Evolutionary conservation across 1,139 yeast species (phyloP).

Genomic region (Zygoascus sp.): DNA sequence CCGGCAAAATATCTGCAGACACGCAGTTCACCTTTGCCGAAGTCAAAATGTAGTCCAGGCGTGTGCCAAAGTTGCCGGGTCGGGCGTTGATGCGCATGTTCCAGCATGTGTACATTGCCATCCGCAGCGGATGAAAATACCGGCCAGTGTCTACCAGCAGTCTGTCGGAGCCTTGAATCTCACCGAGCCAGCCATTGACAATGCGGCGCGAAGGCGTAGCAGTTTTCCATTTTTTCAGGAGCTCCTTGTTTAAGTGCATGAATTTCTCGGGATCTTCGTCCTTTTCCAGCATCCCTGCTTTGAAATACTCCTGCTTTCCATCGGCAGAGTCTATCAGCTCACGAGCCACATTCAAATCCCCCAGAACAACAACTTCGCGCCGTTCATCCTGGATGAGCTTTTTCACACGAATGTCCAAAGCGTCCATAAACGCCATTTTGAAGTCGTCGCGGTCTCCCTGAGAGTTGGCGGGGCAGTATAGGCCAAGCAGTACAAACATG

Average conservation of each 20-base stretch:
- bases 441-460: slow-evolving; percentile 67
- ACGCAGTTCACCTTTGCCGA: slow-evolving; percentile 41
- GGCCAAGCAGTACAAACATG: slow-evolving; percentile 56
- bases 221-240: slow-evolving; percentile 28
- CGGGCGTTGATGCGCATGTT: slow-evolving; percentile 74
- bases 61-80: slow-evolving; percentile 78
- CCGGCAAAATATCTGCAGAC: slow-evolving; percentile 63
- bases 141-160: slow-evolving; percentile 63
- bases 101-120: slow-evolving; percentile 88
- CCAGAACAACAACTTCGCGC: slow-evolving; percentile 64
- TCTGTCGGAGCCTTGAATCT: background rate
- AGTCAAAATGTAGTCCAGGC: slow-evolving; percentile 72
- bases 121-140: slow-evolving; percentile 48
- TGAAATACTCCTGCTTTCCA: slow-evolving; percentile 45
- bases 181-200: slow-evolving; percentile 31
- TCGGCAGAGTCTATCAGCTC: slow-evolving; percentile 85
- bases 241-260: slow-evolving; percentile 17
- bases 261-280: slow-evolving; percentile 32
- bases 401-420: slow-evolving; percentile 57
- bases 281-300: slow-evolving; percentile 26
- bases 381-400: slow-evolving; percentile 47
- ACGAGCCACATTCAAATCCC: slow-evolving; percentile 79
- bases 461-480: slow-evolving; percentile 94
- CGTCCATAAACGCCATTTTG: slow-evolving; percentile 53
- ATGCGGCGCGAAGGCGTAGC: slow-evolving; percentile 28